These are phyloP conservation scores for Alternaria sp. DNA, from an alignment of 2,329 filamentous ascomycete species.

Conservation along the genomic window DNA sequence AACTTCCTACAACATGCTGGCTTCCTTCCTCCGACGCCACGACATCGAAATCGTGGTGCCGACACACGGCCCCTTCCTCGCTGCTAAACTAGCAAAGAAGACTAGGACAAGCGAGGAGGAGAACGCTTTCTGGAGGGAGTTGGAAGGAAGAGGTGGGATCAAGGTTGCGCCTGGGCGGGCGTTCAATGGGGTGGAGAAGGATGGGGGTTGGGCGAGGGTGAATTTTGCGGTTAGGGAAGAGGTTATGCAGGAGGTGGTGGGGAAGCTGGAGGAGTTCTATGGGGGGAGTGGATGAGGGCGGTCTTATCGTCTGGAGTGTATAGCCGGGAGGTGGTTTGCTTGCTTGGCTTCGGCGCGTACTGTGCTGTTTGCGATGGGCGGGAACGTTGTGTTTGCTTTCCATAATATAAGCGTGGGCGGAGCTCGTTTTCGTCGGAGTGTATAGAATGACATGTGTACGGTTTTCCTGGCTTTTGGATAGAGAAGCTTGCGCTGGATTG, in stretches of 20 bases:
- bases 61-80: slow-evolving; percentile 38
- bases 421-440: not conserved
- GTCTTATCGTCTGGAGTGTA: not conserved
- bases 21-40: slow-evolving; percentile 15
- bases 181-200: slow-evolving; percentile 34
- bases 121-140: slow-evolving; percentile 20
- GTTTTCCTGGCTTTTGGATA: not conserved
- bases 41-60: slow-evolving; percentile 30
- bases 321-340: not conserved
- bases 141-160: slow-evolving; percentile 25
- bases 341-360: not conserved
- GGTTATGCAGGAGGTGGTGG: slow-evolving; percentile 24
- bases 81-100: slow-evolving; percentile 27
- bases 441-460: not conserved
- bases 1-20: slow-evolving; percentile 26
- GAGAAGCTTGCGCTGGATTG: not conserved
- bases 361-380: not conserved
- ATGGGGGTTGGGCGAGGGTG: slow-evolving; percentile 40
- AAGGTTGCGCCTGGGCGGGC: slow-evolving; percentile 21
- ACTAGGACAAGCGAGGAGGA: slow-evolving; percentile 27
- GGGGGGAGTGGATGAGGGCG: not conserved
- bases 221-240: slow-evolving; percentile 25
- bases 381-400: not conserved
- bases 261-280: slow-evolving; percentile 21
- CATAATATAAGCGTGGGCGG: not conserved